A percentile compares a stretch with the other conserved stretches of the same genome.
Evolutionary conservation across 1,139 yeast species (phyloP).

Genomic region (Lodderomyces beijingensis): DNA sequence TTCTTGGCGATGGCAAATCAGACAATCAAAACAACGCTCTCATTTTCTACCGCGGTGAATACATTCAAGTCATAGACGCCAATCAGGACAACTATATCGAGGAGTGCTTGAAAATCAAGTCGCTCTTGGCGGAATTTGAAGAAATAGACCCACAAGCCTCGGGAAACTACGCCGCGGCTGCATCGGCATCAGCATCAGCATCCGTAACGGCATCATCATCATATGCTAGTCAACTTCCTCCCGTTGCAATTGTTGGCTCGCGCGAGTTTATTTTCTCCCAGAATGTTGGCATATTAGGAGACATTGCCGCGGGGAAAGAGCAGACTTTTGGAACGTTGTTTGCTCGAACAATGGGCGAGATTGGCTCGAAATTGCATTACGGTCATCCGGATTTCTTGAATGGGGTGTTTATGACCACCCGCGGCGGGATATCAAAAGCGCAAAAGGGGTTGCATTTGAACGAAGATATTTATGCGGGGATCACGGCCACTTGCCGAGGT

Average conservation of each 20-base stretch:
- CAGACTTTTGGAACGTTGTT: conserved; percentile 90
- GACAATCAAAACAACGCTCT: conserved; percentile 80
- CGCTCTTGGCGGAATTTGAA: conserved; percentile 76
- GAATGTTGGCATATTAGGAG: conserved; percentile 81
- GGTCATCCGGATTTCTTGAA: conserved; percentile 91
- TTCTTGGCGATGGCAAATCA: conserved; percentile 85
- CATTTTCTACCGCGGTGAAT: conserved; percentile 81
- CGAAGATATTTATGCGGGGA: conserved; percentile 91
- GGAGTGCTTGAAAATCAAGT: conserved; percentile 77
- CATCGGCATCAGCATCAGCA: not conserved
- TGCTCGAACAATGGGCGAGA: conserved; percentile 78
- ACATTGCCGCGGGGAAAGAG: conserved; percentile 90
- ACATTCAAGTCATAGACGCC: conserved; percentile 83
- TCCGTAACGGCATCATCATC: not conserved
- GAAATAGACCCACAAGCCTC: conserved; percentile 38
- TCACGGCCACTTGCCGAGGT: conserved; percentile 76
- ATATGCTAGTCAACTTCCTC: conserved; percentile 17
- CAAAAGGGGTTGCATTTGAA: conserved; percentile 82
- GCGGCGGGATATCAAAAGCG: conserved; percentile 90
- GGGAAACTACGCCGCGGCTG: conserved; percentile 29
- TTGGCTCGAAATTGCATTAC: conserved; percentile 85
- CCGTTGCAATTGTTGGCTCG: conserved; percentile 85
- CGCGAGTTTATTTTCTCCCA: conserved; percentile 87
- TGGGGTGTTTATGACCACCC: conserved; percentile 79
- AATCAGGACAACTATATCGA: conserved; percentile 85